Evolutionary conservation across 805 yeast genomes (phyloP), one percentile per base, ranked within the genome.

Genomic region (Pichia ethanolica): DNA sequence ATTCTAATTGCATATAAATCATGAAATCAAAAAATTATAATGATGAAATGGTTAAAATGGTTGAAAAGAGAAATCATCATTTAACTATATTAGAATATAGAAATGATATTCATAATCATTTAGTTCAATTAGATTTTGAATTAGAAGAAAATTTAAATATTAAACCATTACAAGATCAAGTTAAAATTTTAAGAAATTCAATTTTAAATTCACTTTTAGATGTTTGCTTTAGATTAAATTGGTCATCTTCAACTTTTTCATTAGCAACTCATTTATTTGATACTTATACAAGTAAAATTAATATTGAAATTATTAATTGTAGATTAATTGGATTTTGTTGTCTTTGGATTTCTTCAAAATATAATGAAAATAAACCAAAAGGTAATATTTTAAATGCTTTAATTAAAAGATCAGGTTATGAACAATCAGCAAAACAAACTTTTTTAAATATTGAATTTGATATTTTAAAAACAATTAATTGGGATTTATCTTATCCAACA

Each of bases 361-460:
- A 62, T 48, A 61, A 62, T 58, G 82, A 78, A 58, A 69, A 74
- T 53, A 78, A 78, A 66, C 76, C 77, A 56, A 79, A 79, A 59
- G 77, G 81, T 38, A 64, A 65, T 49, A 50, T 65, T 13, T 44
- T 59, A 28, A 61, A 63, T 44, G 67, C 67, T 35, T 53, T 65
- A 14, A 47, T 64, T 41, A 60, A 57, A 42, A 51, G 66, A 40
- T 63, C 67, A 7, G 68, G 68, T 49, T 64, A 61, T 50, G 56
- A 55, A 8, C 45, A 55, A 11, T 55, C 53, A 32, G 44, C 56
- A 3, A 60, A 61, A 34, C 39, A 46, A 4, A 58, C 57, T n/a
- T 65, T 85, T 59, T 67, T 81, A 50, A 81, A 80, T 59, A 80
- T 83, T 80, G 95, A 86, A 62, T 72, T 81, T 50, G 83, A 82